These are phyloP conservation scores for Gaeumannomyces tritici DNA, from an alignment of 2,329 filamentous ascomycete species.

Conservation along the genomic window DNA sequence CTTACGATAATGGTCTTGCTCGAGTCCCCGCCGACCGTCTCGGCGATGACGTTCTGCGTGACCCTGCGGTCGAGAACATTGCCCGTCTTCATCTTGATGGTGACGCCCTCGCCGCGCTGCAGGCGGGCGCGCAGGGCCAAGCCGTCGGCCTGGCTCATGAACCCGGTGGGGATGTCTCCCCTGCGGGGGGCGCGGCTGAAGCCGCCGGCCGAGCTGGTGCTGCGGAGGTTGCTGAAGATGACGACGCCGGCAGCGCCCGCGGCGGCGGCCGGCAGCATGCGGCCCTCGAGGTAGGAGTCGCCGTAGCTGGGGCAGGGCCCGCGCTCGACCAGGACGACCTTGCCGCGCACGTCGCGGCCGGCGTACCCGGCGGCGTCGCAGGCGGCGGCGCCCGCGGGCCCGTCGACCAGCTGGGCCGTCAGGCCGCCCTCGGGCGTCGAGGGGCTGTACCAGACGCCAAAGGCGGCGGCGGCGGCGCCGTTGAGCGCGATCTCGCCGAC, in stretches of 20 bases:
- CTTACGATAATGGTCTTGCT: conserved; percentile 54
- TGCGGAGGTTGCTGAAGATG: conserved; percentile 45
- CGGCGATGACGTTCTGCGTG: conserved; percentile 53
- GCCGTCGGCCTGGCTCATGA: conserved; percentile 1
- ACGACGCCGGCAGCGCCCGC: conserved; percentile 42
- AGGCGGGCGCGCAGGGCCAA: background rate
- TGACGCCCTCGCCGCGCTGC: conserved; percentile 11
- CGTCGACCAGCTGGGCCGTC: conserved; percentile 27
- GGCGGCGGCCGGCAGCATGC: conserved; percentile 42
- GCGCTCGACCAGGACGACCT: conserved; percentile 29
- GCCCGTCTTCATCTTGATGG: background rate
- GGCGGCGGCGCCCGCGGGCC: conserved; percentile 24
- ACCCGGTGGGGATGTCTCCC: conserved; percentile 15
- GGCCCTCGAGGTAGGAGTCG: conserved; percentile 22
- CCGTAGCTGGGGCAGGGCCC: conserved; percentile 26
- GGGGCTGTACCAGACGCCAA: conserved; percentile 34
- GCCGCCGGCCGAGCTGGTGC: background rate
- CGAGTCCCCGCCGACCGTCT: conserved; percentile 48
- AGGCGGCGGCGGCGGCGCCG: conserved; percentile 11
- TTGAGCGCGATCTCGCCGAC: conserved; percentile 18
- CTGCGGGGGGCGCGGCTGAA: conserved; percentile 7
- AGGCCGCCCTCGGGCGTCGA: conserved; percentile 34
- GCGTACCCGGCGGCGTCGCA: conserved; percentile 25
- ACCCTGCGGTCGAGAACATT: conserved; percentile 26
- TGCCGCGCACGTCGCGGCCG: conserved; percentile 25